Conservation (phyloP, 2,329 filamentous ascomycete species). For the Claviceps spartinae region DNA sequence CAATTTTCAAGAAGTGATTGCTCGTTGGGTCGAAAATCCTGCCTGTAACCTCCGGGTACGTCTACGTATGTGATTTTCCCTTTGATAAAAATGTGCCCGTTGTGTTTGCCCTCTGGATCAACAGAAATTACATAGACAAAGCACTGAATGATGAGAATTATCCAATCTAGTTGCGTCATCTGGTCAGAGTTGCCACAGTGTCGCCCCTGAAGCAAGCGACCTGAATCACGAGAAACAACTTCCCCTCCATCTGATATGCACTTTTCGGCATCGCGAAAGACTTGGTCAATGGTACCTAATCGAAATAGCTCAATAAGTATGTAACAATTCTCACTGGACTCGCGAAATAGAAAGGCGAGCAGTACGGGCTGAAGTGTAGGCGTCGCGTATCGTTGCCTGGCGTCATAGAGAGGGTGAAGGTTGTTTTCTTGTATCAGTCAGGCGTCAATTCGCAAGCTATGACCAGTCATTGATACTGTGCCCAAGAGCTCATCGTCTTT, state of each 20-base stretch:
- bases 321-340: not conserved
- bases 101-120: no score
- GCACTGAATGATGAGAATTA: no score
- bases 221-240: not conserved
- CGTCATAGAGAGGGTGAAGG: conserved; percentile 16
- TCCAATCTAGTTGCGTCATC: no score
- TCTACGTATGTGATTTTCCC: no score
- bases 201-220: not conserved
- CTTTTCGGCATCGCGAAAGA: not conserved
- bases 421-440: conserved; percentile 20
- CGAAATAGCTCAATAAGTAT: not conserved
- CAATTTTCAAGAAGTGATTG: no score
- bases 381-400: not conserved
- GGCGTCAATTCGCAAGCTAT: conserved; percentile 31
- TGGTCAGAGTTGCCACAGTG: no score
- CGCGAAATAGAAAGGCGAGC: not conserved
- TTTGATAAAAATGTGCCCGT: no score
- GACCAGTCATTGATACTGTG: conserved; percentile 19
- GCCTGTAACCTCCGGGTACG: no score
- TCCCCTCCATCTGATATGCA: not conserved
- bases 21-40: no score
- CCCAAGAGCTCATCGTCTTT: conserved; percentile 10
- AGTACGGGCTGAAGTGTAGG: not conserved
- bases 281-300: not conserved
- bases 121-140: no score